Percentiles rank a stretch among this genome's conserved stretches.
phyloP scores from a whole-genome alignment of 352 stramenopile species.

The Phytophthora crassamura region DNA sequence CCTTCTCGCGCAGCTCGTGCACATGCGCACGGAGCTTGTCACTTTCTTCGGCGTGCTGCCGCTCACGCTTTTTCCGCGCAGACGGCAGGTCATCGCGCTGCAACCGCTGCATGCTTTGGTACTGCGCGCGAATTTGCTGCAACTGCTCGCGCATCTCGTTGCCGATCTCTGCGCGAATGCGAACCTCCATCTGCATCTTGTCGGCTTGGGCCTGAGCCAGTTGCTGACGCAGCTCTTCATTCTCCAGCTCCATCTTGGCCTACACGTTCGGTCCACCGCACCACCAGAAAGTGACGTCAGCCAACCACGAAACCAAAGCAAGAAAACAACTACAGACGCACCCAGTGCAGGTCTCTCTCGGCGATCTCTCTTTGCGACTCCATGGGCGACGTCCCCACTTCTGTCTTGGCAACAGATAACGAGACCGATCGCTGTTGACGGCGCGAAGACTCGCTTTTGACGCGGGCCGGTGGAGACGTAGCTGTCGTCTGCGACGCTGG shows the following conservation, averaged over 20 bases:
- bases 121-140: constrained; percentile 68
- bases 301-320: not conserved
- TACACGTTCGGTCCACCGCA: constrained; percentile 3
- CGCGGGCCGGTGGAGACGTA: constrained; percentile 3
- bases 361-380: constrained; percentile 35
- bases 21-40: constrained; percentile 67
- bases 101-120: constrained; percentile 48
- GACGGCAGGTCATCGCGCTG: constrained; percentile 44
- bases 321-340: constrained; percentile 5
- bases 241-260: constrained; percentile 63
- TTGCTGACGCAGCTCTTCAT: constrained; percentile 65
- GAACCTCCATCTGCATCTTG: constrained; percentile 68
- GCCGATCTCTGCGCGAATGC: constrained; percentile 67
- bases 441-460: constrained; percentile 18
- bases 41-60: constrained; percentile 53
- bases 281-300: constrained; percentile 5
- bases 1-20: constrained; percentile 66
- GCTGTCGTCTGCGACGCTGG: constrained; percentile 9
- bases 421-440: constrained; percentile 6
- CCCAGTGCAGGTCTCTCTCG: constrained; percentile 39
- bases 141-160: constrained; percentile 77
- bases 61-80: constrained; percentile 46
- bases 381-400: constrained; percentile 40
- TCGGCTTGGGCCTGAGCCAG: constrained; percentile 56
- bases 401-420: constrained; percentile 17